phyloP scores from a whole-genome alignment of 805 yeast species.

The Kregervanrija fluxuum region DNA sequence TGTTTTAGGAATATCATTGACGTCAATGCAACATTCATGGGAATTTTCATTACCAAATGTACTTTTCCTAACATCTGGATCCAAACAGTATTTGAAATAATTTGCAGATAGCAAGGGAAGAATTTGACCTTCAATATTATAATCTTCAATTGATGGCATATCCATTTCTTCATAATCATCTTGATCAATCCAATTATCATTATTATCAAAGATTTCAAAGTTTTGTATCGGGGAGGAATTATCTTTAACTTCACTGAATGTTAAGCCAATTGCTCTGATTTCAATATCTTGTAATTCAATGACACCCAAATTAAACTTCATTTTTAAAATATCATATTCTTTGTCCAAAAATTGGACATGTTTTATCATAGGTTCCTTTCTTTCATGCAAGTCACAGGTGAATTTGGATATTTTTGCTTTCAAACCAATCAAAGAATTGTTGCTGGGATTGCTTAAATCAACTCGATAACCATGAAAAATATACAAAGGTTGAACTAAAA shows the following conservation, averaged over 20 bases:
- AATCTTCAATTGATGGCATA: slow-evolving; percentile 30
- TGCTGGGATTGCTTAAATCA: slow-evolving; percentile 34
- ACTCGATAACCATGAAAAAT: slow-evolving; percentile 63
- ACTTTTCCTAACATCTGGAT: slow-evolving; percentile 27
- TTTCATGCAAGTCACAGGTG: slow-evolving; percentile 55
- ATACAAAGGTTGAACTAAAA: slow-evolving; percentile 63
- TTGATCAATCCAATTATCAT: slow-evolving; percentile 53
- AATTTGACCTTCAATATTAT: slow-evolving; percentile 37
- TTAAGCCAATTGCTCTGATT: slow-evolving; percentile 47
- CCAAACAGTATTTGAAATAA: slow-evolving; percentile 61
- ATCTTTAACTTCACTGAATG: slow-evolving; percentile 23
- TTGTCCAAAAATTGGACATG: slow-evolving; percentile 43
- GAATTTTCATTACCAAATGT: slow-evolving; percentile 45
- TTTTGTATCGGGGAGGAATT: slow-evolving; percentile 1
- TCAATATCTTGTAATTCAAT: slow-evolving; percentile 50
- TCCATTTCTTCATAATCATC: slow-evolving; percentile 57
- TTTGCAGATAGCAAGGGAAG: slow-evolving; percentile 65
- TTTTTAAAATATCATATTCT: slow-evolving; percentile 43
- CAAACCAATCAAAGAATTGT: slow-evolving; percentile 52
- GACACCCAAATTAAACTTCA: slow-evolving; percentile 59
- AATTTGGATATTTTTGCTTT: slow-evolving; percentile 51
- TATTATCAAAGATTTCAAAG: slow-evolving; percentile 41
- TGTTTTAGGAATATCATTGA: slow-evolving; percentile 18
- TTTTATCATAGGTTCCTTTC: slow-evolving; percentile 40
- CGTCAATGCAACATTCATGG: slow-evolving; percentile 58